phyloP scores from a whole-genome alignment of 2,329 filamentous ascomycete genomes.

The Colletotrichum shisoi region DNA sequence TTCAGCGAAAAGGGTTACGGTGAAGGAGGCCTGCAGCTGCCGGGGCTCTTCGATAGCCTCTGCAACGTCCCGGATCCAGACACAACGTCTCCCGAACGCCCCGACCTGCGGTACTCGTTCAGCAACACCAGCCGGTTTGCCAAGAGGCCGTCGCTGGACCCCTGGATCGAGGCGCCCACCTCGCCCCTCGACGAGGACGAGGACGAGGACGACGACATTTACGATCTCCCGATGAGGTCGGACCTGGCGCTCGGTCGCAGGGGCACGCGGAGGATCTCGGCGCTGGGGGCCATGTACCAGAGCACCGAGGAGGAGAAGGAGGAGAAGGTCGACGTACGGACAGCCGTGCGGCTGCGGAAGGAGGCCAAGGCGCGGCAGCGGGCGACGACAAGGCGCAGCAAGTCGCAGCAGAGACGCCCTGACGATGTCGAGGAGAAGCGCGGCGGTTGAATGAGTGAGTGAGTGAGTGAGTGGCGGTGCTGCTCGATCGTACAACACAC shows the following conservation, averaged over 20 bases:
- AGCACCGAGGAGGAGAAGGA: constrained; percentile 39
- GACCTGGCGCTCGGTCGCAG: constrained; percentile 33
- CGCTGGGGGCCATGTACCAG: constrained; percentile 36
- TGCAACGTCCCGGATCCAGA: constrained; percentile 28
- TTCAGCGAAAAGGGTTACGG: constrained; percentile 51
- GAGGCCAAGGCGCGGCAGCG: constrained; percentile 45
- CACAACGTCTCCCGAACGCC: constrained; percentile 8
- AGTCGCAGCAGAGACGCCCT: constrained; percentile 1
- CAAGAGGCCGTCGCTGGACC: constrained; percentile 9
- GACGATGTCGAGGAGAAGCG: not conserved
- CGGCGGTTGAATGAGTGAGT: not conserved
- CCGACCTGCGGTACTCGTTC: constrained; percentile 10
- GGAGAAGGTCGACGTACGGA: constrained; percentile 43
- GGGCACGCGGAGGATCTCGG: constrained; percentile 37
- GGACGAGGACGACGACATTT: constrained; percentile 16
- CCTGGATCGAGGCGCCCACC: constrained; percentile 13
- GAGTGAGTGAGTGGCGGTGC: not conserved
- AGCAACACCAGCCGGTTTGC: constrained; percentile 12
- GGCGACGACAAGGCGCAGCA: constrained; percentile 31
- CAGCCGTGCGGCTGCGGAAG: constrained; percentile 46
- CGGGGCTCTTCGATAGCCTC: constrained; percentile 46
- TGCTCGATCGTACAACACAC: not conserved
- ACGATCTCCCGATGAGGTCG: constrained; percentile 17
- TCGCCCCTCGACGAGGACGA: constrained; percentile 24
- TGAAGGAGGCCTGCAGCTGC: constrained; percentile 47